Base-by-base conservation (phyloP, 768 basidiomycete genomes). In the Phaffia australis region DNA sequence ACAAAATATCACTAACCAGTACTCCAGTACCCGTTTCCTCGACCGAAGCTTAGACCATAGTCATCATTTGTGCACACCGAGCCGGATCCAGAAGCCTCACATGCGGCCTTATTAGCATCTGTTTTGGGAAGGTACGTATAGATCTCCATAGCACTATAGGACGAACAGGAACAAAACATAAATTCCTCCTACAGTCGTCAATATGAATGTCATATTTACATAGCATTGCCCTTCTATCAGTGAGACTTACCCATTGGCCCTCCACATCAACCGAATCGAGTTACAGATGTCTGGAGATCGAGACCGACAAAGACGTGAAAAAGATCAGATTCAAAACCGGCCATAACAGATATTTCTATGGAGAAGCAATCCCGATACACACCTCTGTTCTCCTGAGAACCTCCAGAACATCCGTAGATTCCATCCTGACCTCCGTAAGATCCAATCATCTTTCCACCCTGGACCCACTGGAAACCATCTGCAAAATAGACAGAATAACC, bases 401-500 rank as follows among this genome's bases (percentile, higher is more conserved):
- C 66, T 29, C 66, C 66, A 1, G 66, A 67, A 60, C 66, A 67
- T 16, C 60, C 60, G 47, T 62, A 62, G n/a, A 47, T 21, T 29
- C 75, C 76, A 16, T 46, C 50, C 27, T 27, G 29, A 19, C 79
- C 79, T n/a, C 78, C 79, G 61, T 76, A 89, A 4, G 91, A 69
- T 0, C 90, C 91, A 0, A 90, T 88, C 6, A 93, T 74, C 76
- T 95, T 93, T 8, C 91, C 91, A 5, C 82, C 90, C 62, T 82
- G 79, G 21, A 89, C 88, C 80, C 84, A 93, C 61, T 85, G 80
- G 70, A 89, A 93, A 68, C 83, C 81, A 0, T 62, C 68, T 0
- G 87, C 87, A 52, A 67, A 63, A 46, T 51, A 67, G 29, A 67
- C 60, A 46, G 60, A 56, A 61, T 67, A 67, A 3, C 30, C 54